Evolutionary conservation across 2,329 filamentous ascomycete species (phyloP).

Genomic region (Canariomyces notabilis): DNA sequence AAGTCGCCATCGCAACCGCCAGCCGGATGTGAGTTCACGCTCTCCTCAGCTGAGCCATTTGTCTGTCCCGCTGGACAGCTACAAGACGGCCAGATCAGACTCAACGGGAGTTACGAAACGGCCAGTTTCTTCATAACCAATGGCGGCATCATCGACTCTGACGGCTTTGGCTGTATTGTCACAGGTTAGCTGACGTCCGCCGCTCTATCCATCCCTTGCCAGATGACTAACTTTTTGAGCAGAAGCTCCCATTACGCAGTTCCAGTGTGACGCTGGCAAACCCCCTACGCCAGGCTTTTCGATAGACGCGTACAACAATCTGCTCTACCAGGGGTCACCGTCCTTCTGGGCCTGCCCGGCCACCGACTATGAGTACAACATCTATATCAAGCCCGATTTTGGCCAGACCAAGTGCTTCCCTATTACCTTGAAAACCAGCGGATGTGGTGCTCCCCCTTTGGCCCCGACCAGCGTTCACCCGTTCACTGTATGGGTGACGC

Average conservation of each 20-base stretch:
- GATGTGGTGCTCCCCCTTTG: not conserved
- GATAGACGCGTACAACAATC: constrained; percentile 7
- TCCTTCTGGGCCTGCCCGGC: constrained; percentile 17
- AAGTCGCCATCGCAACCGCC: too few relatives aligned
- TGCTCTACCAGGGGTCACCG: constrained; percentile 13
- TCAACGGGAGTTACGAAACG: constrained; percentile 13
- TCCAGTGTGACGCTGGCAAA: constrained; percentile 14
- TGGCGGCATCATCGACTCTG: constrained; percentile 12
- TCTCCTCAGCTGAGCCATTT: constrained; percentile 9
- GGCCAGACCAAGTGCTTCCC: constrained; percentile 17
- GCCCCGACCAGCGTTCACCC: too few relatives aligned
- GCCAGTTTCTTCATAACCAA: constrained; percentile 11
- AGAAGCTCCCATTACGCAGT: constrained; percentile 10
- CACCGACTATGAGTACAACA: constrained; percentile 20
- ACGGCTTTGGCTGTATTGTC: constrained; percentile 16
- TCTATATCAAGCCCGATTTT: constrained; percentile 17
- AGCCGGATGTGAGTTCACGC: constrained; percentile 9
- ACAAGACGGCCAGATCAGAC: constrained; percentile 17
- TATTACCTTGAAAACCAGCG: constrained; percentile 6
- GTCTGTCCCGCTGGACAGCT: constrained; percentile 14
- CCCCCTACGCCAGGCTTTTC: constrained; percentile 7
- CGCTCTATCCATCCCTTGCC: not conserved
- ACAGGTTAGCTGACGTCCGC: constrained; percentile 1
- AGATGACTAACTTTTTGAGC: not conserved
- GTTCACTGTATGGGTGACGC: too few relatives aligned